Percentiles rank a stretch among this genome's conserved stretches.
phyloP scores from a whole-genome alignment of 345 rosid species.

The Ceriops zippeliana region DNA sequence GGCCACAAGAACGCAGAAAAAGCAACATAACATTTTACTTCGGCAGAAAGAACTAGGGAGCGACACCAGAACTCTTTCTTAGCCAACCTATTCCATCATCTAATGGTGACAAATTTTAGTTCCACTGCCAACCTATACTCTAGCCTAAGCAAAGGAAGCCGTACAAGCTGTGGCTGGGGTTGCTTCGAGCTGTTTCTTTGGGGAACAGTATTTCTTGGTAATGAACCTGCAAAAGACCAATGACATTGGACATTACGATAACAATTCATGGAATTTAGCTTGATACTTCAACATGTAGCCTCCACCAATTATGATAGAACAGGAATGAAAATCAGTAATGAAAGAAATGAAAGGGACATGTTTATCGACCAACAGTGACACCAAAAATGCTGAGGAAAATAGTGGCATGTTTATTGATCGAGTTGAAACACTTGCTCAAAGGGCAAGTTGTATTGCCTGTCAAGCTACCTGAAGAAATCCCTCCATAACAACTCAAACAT shows the following conservation, averaged over 20 bases:
- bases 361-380: background rate
- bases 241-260: background rate
- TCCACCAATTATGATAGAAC: background rate
- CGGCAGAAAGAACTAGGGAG: background rate
- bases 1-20: background rate
- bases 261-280: background rate
- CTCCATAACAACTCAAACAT: constrained; percentile 88
- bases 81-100: background rate
- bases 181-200: constrained; percentile 54
- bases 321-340: background rate
- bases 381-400: background rate
- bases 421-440: background rate
- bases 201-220: constrained; percentile 73
- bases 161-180: constrained; percentile 75
- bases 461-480: constrained; percentile 86
- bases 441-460: background rate
- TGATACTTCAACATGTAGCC: background rate
- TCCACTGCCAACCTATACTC: background rate
- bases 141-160: constrained; percentile 49
- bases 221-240: constrained; percentile 52
- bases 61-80: background rate
- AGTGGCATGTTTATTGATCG: background rate
- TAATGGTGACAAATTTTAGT: background rate
- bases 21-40: background rate
- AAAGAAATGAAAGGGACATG: background rate